Conservation (phyloP, 805 yeast genomes). For the Yueomyces sp. region DNA sequence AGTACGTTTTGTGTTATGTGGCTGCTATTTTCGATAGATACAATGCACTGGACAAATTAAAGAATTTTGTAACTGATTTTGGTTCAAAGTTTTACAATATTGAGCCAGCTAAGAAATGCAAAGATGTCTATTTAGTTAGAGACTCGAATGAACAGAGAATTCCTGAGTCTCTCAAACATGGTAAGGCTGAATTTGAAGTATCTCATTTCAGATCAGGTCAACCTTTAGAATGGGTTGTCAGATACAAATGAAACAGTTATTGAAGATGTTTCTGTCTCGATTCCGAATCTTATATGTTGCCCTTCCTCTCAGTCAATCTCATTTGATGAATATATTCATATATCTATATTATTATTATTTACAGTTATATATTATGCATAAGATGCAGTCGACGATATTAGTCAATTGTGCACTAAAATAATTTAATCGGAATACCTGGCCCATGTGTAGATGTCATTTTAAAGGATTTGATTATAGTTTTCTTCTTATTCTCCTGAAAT, state of each 20-base stretch:
- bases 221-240: not conserved
- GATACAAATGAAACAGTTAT: not conserved
- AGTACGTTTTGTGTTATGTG: slow-evolving; percentile 64
- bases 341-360: too few species aligned
- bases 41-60: slow-evolving; percentile 51
- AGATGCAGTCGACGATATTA: too few species aligned
- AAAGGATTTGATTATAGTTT: slow-evolving; percentile 58
- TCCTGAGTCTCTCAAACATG: not conserved
- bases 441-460: slow-evolving; percentile 59
- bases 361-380: too few species aligned
- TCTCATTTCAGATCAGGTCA: not conserved
- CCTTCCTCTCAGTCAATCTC: too few species aligned
- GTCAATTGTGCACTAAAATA: slow-evolving; percentile 11
- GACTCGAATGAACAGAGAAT: not conserved
- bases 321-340: too few species aligned
- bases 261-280: too few species aligned
- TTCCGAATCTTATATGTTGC: too few species aligned
- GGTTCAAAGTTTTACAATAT: slow-evolving; percentile 61
- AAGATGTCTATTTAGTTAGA: not conserved
- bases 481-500: slow-evolving; percentile 51
- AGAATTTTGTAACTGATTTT: slow-evolving; percentile 59
- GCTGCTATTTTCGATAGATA: slow-evolving; percentile 73
- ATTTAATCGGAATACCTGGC: slow-evolving; percentile 62
- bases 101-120: not conserved
- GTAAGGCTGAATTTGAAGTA: not conserved